These are phyloP conservation scores for Carex littledalei DNA, from an alignment of 176 grass and related monocot genomes.

Conservation along the genomic window DNA sequence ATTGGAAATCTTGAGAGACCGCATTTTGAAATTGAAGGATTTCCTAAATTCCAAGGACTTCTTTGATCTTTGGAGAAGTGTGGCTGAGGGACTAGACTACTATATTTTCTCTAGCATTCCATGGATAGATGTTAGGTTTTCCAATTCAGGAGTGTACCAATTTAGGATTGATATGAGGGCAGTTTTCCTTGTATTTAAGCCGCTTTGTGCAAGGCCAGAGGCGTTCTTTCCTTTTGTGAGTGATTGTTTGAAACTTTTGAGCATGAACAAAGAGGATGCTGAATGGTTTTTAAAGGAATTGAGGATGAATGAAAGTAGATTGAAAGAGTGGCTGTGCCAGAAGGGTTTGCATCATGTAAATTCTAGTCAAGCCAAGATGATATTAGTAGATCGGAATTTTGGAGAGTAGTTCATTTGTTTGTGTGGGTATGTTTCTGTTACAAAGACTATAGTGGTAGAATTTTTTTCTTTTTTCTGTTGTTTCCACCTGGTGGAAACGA, in stretches of 20 bases:
- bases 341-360: slow-evolving; percentile 61
- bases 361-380: slow-evolving; percentile 45
- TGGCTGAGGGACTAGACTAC: slow-evolving; percentile 78
- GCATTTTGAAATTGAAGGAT: slow-evolving; percentile 42
- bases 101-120: slow-evolving; percentile 67
- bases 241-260: slow-evolving; percentile 65
- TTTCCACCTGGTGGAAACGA: background rate
- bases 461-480: background rate
- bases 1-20: slow-evolving; percentile 58
- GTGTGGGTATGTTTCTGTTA: background rate
- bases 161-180: slow-evolving; percentile 55
- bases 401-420: slow-evolving; percentile 8
- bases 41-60: slow-evolving; percentile 89
- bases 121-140: slow-evolving; percentile 45
- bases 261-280: slow-evolving; percentile 37
- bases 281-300: slow-evolving; percentile 47
- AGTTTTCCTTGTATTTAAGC: slow-evolving; percentile 57
- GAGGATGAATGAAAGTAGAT: slow-evolving; percentile 24
- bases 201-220: slow-evolving; percentile 68
- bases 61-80: slow-evolving; percentile 92
- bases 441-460: background rate
- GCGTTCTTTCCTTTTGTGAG: slow-evolving; percentile 59
- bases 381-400: slow-evolving; percentile 46
- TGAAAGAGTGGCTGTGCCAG: slow-evolving; percentile 22
- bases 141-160: slow-evolving; percentile 44